phyloP scores from a whole-genome alignment of 202 grass and related monocot species.

The Panicum hallii region DNA sequence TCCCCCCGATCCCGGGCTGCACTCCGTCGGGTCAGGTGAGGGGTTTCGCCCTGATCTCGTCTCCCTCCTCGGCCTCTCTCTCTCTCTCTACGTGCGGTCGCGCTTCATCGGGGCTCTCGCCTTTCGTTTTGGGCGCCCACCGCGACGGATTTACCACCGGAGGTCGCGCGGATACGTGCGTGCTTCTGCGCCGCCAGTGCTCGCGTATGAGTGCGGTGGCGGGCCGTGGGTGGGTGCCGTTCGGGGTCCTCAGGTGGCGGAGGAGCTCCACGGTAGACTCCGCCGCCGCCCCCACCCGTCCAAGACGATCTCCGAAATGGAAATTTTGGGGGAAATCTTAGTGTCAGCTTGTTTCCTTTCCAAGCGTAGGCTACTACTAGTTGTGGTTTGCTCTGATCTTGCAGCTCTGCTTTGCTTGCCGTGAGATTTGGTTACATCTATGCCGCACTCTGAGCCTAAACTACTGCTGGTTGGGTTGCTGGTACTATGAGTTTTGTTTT shows the following conservation, averaged over 20 bases:
- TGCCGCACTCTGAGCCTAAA: neutral
- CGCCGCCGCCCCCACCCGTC: neutral
- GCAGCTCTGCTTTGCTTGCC: neutral
- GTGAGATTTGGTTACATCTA: neutral
- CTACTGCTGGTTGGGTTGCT: neutral
- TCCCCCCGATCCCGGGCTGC: neutral
- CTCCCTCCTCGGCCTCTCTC: neutral
- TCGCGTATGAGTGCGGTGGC: neutral
- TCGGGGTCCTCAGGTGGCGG: neutral
- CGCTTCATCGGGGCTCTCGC: neutral
- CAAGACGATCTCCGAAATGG: neutral
- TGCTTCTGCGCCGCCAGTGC: neutral
- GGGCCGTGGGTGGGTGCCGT: neutral
- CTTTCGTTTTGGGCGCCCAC: neutral
- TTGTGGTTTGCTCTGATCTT: neutral
- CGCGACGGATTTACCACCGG: neutral
- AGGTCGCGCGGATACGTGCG: neutral
- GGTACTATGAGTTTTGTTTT: neutral
- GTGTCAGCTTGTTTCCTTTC: neutral
- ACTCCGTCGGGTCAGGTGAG: neutral
- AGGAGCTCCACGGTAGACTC: neutral
- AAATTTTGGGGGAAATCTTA: neutral
- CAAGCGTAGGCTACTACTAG: neutral
- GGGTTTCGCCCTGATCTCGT: neutral
- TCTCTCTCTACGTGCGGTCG: neutral